phyloP scores from a whole-genome alignment of 495 filamentous ascomycete genomes.

The Penicillium goetzii region DNA sequence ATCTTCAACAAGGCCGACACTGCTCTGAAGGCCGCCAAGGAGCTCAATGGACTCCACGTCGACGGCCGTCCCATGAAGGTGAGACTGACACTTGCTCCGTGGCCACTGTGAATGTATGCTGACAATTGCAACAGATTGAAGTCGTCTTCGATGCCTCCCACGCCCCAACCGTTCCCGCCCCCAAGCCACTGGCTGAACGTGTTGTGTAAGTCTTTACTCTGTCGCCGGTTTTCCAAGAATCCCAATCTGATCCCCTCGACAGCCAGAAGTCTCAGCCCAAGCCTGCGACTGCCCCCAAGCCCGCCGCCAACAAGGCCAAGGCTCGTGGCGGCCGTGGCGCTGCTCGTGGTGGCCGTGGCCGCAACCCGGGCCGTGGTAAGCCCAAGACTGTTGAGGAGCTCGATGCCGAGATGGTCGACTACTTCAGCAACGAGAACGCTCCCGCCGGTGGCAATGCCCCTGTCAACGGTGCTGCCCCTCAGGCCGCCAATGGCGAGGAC shows the following conservation, averaged over 20 bases:
- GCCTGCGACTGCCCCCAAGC: constrained; percentile 74
- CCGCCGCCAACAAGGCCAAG: constrained; percentile 35
- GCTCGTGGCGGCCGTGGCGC: constrained; percentile 10
- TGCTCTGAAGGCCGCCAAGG: constrained; percentile 77
- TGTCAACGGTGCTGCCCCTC: constrained; percentile 44
- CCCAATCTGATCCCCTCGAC: constrained; percentile 11
- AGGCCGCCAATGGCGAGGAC: constrained; percentile 44
- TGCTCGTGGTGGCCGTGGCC: constrained; percentile 40
- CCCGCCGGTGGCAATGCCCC: constrained; percentile 47
- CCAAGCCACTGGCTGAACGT: constrained; percentile 84
- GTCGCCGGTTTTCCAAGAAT: background rate
- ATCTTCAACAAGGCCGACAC: constrained; percentile 76
- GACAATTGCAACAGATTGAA: constrained; percentile 67
- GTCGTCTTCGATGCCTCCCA: constrained; percentile 79
- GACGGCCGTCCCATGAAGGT: constrained; percentile 93
- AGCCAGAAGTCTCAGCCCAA: constrained; percentile 80
- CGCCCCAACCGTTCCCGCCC: constrained; percentile 63
- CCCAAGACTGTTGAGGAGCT: constrained; percentile 88
- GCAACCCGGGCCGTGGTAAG: constrained; percentile 62
- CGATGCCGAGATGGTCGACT: constrained; percentile 93
- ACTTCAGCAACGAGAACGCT: constrained; percentile 60
- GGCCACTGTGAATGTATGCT: constrained; percentile 19
- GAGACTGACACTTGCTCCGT: constrained; percentile 18
- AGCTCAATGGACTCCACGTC: constrained; percentile 85
- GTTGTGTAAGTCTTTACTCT: constrained; percentile 62